Evolutionary conservation across 495 filamentous ascomycete species (phyloP), one percentile per base, ranked within the genome.

Genomic region (Trichoderma gamsii): DNA sequence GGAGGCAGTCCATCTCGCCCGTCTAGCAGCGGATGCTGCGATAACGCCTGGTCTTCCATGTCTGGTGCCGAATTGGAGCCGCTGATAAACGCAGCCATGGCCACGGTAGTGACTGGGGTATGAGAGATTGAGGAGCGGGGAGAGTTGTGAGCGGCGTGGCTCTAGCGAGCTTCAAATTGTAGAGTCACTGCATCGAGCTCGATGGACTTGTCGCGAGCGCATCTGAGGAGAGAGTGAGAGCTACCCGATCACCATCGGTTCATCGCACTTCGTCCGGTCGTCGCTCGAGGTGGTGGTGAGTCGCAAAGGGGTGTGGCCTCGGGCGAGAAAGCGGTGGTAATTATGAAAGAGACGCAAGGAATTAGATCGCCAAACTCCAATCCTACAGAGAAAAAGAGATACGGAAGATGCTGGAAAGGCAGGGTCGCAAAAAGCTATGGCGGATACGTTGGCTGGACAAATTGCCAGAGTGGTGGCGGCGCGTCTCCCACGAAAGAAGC

Each of bases 1-100:
- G 74, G 74, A 43, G 75, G 68, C 66, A 68, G 41, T 35, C 44
- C 59, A 49, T 44, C 43, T 6, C 49, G 23, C 2, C 73, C 75
- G 66, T 75, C 72, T 67, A 74, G 73, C 27, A 63, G 59, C 1
- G 56, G 21, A 35, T 64, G 59, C 11, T 41, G 23, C 35, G 51
- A 38, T n/a, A 44, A 13, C 63, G 63, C 29, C 16, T 64, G 61
- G 8, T 65, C 63, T 8, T 43, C 65, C 65, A 51, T 51, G 43
- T 66, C 44, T 16, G 63, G 35, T 32, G 63, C 43, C 15, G 41
- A 41, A 25, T 32, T 61, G 56, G 56, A 11, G 56, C 56, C 56
- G 27, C 56, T 61, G 11, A 11, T 23, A 29, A 32, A 11, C 29
- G 56, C 16, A 32, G 56, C 25, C 56, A 61, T 61, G 56, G 56